Conservation (phyloP, 2,329 filamentous ascomycete genomes). For the Ophiostoma piceae region DNA sequence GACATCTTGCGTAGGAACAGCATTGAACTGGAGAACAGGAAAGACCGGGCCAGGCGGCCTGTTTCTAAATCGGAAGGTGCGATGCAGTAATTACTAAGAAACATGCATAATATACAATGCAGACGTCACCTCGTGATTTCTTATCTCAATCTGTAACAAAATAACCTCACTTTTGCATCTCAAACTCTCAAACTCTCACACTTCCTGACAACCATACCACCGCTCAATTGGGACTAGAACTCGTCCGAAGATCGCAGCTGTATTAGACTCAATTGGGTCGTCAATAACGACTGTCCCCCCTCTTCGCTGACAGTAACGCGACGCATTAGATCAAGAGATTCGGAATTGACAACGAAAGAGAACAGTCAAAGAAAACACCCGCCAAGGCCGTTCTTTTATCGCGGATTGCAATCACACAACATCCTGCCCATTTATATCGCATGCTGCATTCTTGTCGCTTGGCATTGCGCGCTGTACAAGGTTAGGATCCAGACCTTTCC, state of each 20-base stretch:
- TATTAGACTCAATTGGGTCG: constrained; percentile 17
- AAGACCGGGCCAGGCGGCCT: constrained; percentile 10
- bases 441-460: background rate
- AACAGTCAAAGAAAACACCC: background rate
- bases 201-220: background rate
- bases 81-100: constrained; percentile 1
- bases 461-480: background rate
- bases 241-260: constrained; percentile 20
- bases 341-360: background rate
- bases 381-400: constrained; percentile 3
- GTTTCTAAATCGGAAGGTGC: constrained; percentile 2
- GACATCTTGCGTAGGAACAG: background rate
- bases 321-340: constrained; percentile 6
- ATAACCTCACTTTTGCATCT: constrained; percentile 7
- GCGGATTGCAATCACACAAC: background rate
- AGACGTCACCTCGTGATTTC: background rate
- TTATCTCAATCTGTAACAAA: background rate
- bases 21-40: constrained; percentile 8
- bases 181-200: background rate
- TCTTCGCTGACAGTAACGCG: background rate
- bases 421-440: constrained; percentile 7
- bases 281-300: background rate
- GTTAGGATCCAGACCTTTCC: constrained; percentile 3
- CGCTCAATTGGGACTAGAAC: background rate
- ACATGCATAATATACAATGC: background rate